phyloP scores from a whole-genome alignment of 1,284 basidiomycete genomes.

The Cronartium ribicola region DNA sequence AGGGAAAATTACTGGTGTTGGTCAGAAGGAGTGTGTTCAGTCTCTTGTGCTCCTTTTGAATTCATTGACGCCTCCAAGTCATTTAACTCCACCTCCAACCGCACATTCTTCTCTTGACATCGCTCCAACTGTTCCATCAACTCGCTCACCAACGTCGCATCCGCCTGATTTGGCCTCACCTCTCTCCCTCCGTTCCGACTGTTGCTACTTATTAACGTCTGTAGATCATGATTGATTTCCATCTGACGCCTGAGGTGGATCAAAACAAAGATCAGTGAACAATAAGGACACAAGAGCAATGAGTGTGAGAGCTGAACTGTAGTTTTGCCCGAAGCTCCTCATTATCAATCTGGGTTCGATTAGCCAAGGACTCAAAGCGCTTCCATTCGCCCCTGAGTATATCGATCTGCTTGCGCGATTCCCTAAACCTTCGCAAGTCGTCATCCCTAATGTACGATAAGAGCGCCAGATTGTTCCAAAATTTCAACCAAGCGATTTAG shows the following conservation, averaged over 20 bases:
- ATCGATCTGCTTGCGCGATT: conserved; percentile 16
- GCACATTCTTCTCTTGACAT: neutral
- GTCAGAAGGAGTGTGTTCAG: too few relatives aligned
- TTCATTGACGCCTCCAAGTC: neutral
- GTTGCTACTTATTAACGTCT: neutral
- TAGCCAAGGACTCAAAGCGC: conserved; percentile 8
- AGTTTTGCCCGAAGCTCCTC: neutral
- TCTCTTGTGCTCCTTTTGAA: too few relatives aligned
- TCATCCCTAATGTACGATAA: conserved; percentile 10
- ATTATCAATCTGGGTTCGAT: neutral
- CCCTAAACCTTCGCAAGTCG: conserved; percentile 21
- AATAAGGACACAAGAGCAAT: neutral
- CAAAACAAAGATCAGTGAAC: neutral
- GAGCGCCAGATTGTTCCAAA: neutral
- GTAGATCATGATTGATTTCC: conserved; percentile 1
- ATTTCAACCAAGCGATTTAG: neutral
- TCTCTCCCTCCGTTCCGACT: neutral
- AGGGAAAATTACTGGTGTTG: too few relatives aligned
- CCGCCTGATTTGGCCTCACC: neutral
- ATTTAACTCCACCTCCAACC: neutral
- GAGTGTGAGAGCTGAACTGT: neutral
- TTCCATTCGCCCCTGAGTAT: conserved; percentile 13
- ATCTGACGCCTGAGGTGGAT: neutral
- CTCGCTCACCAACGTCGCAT: neutral
- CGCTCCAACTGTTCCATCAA: neutral